Base-by-base conservation (phyloP, 2,329 filamentous ascomycete species). In the Ilyonectria robusta region DNA sequence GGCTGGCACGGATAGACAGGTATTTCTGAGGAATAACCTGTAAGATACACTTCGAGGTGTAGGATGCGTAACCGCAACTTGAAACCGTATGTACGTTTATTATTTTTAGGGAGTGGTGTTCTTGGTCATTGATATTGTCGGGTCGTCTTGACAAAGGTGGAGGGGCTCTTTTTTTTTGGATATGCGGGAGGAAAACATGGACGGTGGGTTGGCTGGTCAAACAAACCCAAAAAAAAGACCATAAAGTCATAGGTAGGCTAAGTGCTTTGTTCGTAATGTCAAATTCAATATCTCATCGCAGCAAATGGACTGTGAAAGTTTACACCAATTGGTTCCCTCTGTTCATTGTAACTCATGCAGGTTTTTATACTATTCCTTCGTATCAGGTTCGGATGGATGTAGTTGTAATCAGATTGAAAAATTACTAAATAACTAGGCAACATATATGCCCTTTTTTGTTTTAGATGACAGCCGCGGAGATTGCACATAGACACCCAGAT, bases 231-330 rank as follows among this genome's bases (percentile, higher is more conserved):
- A 65, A 65, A 65, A 60, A 46, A 59, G 63, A 35, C 26, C 35
- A 40, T 33, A 35, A 35, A 59, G 33, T 51, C 42, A 13, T 47
- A n/a, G 35, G 58, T 47, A n/a, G 35, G 58, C 50, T 61, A 51
- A n/a, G 55, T 65, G 21, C 56, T 65, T 59, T 55, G 40, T 60
- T 57, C 50, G 21, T 65, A 61, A 65, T 65, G 63, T 65, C 46
- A 61, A 65, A 61, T 65, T 42, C 37, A 65, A 65, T 17, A 57
- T 57, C 23, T 47, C 44, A 44, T 55, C 50, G 51, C 57, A 60
- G 51, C 26, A 13, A n/a, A 15, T 55, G 44, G 51, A 55, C 58
- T 47, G 57, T 50, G 44, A 59, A 53, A 15, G 51, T n/a, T 60
- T 53, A 44, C 21, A 61, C 47, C 40, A 42, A 40, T 31, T 51